Evolutionary conservation across 164 flowering plant genomes (phyloP).

Genomic region (Malania oleifera): DNA sequence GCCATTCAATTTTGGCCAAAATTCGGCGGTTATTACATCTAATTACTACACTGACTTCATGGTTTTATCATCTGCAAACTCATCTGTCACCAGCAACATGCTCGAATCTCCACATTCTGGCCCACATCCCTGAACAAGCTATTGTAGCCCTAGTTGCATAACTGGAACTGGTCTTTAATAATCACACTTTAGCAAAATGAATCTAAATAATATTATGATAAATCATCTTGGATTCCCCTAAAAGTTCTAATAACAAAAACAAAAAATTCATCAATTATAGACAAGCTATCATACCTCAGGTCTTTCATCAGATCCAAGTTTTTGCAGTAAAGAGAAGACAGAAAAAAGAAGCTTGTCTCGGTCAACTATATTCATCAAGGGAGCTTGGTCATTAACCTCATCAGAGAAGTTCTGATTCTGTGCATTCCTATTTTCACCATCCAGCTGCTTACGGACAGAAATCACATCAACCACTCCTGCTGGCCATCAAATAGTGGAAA

Average conservation of each 20-base stretch:
- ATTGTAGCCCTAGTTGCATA: no score
- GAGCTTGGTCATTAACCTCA: constrained; percentile 24
- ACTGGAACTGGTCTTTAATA: no score
- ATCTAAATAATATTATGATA: no score
- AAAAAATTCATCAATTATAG: neutral
- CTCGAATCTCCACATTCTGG: no score
- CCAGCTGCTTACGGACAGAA: constrained; percentile 24
- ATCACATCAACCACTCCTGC: constrained; percentile 26
- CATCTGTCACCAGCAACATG: no score
- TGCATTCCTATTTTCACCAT: constrained; percentile 29
- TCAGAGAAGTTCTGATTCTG: constrained; percentile 6
- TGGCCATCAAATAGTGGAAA: constrained; percentile 1
- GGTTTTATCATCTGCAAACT: no score
- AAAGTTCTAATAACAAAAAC: constrained; percentile 1
- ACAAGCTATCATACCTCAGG: constrained; percentile 69
- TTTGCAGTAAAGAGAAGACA: constrained; percentile 81
- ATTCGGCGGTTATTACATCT: no score
- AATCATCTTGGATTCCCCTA: no score
- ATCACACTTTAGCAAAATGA: no score
- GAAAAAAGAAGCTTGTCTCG: constrained; percentile 61
- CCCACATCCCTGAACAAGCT: no score
- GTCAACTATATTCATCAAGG: constrained; percentile 32
- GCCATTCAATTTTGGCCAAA: no score
- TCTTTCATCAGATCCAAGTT: constrained; percentile 90
- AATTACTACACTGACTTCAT: no score